phyloP scores from a whole-genome alignment of 75 land plant species.

The Cryptomeria japonica region DNA sequence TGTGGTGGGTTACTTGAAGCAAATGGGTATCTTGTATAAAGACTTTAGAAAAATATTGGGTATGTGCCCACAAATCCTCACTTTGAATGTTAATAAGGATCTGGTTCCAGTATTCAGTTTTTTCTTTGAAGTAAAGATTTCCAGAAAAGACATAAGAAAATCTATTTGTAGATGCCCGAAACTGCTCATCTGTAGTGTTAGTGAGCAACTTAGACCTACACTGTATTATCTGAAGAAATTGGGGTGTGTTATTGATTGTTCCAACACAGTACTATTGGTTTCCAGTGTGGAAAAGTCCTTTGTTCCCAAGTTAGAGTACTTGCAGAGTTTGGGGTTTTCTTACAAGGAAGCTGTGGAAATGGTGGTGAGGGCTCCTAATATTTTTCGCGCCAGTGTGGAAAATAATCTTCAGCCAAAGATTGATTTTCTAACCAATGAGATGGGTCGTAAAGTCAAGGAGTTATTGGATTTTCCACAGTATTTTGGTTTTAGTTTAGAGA shows the following conservation, averaged over 20 bases:
- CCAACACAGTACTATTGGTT: slow-evolving; percentile 60
- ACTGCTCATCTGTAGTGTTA: slow-evolving; percentile 53
- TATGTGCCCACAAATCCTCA: slow-evolving; percentile 65
- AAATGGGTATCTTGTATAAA: slow-evolving; percentile 59
- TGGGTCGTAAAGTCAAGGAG: slow-evolving; percentile 62
- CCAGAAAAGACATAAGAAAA: slow-evolving; percentile 38
- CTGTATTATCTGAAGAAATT: slow-evolving; percentile 63
- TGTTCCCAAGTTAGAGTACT: slow-evolving; percentile 67
- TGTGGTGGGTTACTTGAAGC: slow-evolving; percentile 52
- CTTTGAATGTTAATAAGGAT: slow-evolving; percentile 39
- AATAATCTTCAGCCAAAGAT: slow-evolving; percentile 78
- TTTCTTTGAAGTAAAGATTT: slow-evolving; percentile 49
- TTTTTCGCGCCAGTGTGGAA: slow-evolving; percentile 72
- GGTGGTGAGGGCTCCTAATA: slow-evolving; percentile 65
- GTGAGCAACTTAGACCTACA: slow-evolving; percentile 70
- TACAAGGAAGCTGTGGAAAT: slow-evolving; percentile 47
- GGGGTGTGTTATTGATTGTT: slow-evolving; percentile 51
- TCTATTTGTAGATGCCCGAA: slow-evolving; percentile 74
- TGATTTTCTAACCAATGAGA: slow-evolving; percentile 52
- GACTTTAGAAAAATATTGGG: slow-evolving; percentile 58
- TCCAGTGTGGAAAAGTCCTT: slow-evolving; percentile 67
- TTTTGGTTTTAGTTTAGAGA: slow-evolving; percentile 86
- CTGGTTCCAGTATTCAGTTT: slow-evolving; percentile 60
- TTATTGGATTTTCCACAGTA: slow-evolving; percentile 86
- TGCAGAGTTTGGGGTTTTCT: slow-evolving; percentile 49